Evolutionary conservation across 1,139 yeast species (phyloP).

Genomic region (Magnusiomyces fungicola): DNA sequence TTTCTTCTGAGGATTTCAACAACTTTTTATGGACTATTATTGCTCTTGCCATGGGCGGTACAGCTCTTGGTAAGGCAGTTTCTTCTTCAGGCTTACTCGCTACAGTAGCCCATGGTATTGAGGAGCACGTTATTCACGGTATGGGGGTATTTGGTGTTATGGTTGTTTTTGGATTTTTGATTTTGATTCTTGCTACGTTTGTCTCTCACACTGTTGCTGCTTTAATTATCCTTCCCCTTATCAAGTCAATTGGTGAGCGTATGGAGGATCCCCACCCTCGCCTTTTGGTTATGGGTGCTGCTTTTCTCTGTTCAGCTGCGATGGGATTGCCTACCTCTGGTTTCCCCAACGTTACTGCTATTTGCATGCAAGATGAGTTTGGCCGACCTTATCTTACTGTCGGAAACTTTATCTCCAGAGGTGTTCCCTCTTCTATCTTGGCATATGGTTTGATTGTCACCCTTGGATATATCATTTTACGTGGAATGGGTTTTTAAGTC

Average conservation of each 20-base stretch:
- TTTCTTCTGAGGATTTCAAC: constrained; percentile 81
- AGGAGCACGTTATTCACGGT: constrained; percentile 46
- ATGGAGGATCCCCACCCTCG: constrained; percentile 63
- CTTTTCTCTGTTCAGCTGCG: constrained; percentile 80
- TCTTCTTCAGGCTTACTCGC: constrained; percentile 75
- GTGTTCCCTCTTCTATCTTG: constrained; percentile 76
- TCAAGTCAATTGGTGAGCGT: constrained; percentile 74
- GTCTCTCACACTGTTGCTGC: constrained; percentile 97
- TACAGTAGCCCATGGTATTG: constrained; percentile 69
- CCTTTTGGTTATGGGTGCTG: constrained; percentile 73
- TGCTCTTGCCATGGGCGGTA: constrained; percentile 92
- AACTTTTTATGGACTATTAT: constrained; percentile 93
- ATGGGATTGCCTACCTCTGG: constrained; percentile 97
- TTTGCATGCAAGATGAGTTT: constrained; percentile 82
- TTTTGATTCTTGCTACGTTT: constrained; percentile 81
- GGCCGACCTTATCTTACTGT: constrained; percentile 84
- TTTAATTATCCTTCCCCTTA: constrained; percentile 78
- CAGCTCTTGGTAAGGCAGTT: constrained; percentile 87
- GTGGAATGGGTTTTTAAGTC: constrained; percentile 39
- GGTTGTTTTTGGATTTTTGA: constrained; percentile 68
- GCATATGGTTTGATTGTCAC: constrained; percentile 63
- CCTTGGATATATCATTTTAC: constrained; percentile 75
- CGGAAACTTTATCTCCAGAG: constrained; percentile 73
- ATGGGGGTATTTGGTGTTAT: constrained; percentile 62
- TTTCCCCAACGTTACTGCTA: constrained; percentile 93